Evolutionary conservation across 345 rosid genomes (phyloP).

Genomic region (Euphorbia lathyris): DNA sequence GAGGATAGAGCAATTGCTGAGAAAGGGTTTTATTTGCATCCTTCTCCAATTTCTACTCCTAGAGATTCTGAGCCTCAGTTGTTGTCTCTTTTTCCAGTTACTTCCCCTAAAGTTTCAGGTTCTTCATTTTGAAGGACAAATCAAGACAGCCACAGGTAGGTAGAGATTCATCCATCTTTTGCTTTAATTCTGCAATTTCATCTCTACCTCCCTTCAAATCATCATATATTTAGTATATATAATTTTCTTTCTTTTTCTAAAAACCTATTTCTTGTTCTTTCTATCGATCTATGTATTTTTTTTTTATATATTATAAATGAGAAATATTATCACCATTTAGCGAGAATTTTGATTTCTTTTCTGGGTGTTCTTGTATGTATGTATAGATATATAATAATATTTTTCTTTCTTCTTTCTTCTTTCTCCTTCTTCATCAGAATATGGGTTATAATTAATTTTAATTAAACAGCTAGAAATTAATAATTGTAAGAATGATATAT

Average conservation of each 20-base stretch:
- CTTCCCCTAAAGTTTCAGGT: slow-evolving; percentile 30
- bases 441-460: neutral
- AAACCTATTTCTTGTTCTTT: neutral
- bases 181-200: slow-evolving; percentile 48
- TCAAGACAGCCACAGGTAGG: slow-evolving; percentile 21
- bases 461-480: neutral
- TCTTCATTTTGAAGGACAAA: slow-evolving; percentile 18
- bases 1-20: slow-evolving; percentile 35
- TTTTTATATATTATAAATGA: neutral
- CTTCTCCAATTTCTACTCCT: slow-evolving; percentile 36
- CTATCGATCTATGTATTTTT: neutral
- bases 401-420: no score
- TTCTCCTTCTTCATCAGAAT: neutral
- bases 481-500: neutral
- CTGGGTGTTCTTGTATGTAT: neutral
- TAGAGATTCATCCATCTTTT: slow-evolving; percentile 23
- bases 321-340: neutral
- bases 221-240: slow-evolving; percentile 21
- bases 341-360: slow-evolving; percentile 2
- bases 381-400: neutral
- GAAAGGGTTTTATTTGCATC: slow-evolving; percentile 42
- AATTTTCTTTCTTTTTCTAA: neutral
- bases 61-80: slow-evolving; percentile 33
- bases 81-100: slow-evolving; percentile 38
- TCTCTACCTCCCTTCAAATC: slow-evolving; percentile 21